phyloP scores from a whole-genome alignment of 768 basidiomycete genomes.

The Saitozyma podzolica region DNA sequence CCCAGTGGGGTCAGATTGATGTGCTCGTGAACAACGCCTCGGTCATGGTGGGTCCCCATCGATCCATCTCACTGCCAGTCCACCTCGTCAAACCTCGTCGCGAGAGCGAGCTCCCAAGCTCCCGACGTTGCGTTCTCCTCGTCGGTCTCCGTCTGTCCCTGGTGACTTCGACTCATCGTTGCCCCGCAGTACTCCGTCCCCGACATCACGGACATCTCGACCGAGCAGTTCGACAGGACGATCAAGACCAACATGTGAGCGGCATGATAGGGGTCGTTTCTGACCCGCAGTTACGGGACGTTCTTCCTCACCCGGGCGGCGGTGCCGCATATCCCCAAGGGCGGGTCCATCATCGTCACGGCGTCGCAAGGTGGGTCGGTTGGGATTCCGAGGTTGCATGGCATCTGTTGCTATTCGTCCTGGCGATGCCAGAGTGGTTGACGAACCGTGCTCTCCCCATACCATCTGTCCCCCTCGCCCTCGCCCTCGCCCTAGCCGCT shows the following conservation, averaged over 20 bases:
- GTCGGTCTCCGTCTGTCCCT: background rate
- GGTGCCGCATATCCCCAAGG: conserved; percentile 64
- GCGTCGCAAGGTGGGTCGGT: conserved; percentile 54
- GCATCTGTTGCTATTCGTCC: too few relatives aligned
- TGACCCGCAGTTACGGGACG: conserved; percentile 55
- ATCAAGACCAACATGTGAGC: conserved; percentile 60
- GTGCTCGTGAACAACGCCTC: conserved; percentile 65
- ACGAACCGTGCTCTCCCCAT: background rate
- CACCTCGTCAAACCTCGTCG: too few relatives aligned
- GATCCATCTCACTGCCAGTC: background rate
- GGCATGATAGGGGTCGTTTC: background rate
- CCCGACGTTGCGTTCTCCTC: background rate
- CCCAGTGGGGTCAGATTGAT: conserved; percentile 56
- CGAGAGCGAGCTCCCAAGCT: too few relatives aligned
- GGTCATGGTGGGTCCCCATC: conserved; percentile 54
- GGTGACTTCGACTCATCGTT: background rate
- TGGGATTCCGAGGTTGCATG: too few relatives aligned
- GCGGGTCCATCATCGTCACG: conserved; percentile 65
- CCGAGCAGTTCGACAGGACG: conserved; percentile 60
- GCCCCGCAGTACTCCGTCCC: conserved; percentile 55
- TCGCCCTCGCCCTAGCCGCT: too few relatives aligned
- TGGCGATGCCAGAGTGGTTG: background rate
- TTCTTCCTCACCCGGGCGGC: conserved; percentile 60
- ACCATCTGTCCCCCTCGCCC: background rate
- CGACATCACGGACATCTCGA: conserved; percentile 51